phyloP scores from a whole-genome alignment of 164 flowering plant species.

The Piper longum region DNA sequence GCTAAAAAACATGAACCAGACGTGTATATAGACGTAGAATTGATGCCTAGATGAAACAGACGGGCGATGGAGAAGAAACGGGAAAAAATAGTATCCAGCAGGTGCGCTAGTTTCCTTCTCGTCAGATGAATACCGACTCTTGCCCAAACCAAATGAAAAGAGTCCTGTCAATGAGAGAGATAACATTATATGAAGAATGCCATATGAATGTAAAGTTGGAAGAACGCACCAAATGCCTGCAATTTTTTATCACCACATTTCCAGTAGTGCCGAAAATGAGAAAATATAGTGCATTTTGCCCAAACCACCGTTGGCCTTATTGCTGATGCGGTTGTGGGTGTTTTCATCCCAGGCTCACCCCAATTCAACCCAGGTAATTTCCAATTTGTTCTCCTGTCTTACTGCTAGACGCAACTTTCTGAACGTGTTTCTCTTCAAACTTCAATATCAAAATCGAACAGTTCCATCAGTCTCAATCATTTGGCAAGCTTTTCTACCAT shows the following conservation, averaged over 20 bases:
- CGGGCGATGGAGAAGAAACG: conserved; percentile 26
- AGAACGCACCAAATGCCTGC: neutral
- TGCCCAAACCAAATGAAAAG: neutral
- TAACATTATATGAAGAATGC: neutral
- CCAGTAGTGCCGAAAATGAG: neutral
- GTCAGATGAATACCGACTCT: neutral
- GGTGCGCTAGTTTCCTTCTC: neutral
- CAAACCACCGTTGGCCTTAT: no score
- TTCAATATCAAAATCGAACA: neutral
- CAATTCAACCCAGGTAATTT: no score
- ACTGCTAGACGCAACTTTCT: neutral
- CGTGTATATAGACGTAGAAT: neutral
- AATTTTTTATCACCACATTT: neutral
- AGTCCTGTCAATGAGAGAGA: neutral
- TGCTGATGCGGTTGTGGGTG: no score
- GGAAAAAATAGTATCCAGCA: conserved; percentile 54
- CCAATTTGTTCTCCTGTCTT: neutral
- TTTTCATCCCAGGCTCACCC: no score
- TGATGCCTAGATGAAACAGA: neutral
- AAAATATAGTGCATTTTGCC: no score
- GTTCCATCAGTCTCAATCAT: conserved; percentile 2
- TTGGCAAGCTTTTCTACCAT: conserved; percentile 1
- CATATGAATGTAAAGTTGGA: neutral
- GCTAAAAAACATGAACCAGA: neutral
- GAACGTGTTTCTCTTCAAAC: neutral